Evolutionary conservation across 805 yeast species (phyloP).

Genomic region (Wickerhamiella australiensis): DNA sequence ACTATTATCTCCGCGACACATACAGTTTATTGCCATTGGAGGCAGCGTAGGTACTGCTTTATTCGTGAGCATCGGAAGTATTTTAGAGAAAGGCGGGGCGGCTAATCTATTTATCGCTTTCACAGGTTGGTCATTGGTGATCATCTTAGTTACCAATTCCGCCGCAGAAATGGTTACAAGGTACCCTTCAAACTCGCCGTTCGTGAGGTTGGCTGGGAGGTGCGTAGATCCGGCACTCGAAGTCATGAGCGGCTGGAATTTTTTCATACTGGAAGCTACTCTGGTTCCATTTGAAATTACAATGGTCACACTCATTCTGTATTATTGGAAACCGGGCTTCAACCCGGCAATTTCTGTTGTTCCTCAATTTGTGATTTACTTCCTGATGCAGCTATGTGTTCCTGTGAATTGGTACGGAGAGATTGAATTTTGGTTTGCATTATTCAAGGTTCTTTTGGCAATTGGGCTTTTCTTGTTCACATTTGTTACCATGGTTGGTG

Average conservation of each 20-base stretch:
- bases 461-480: conserved; percentile 63
- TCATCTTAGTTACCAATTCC: conserved; percentile 51
- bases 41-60: conserved; percentile 23
- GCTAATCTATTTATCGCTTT: conserved; percentile 54
- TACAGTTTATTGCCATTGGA: conserved; percentile 23
- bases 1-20: conserved; percentile 30
- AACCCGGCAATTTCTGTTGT: conserved; percentile 58
- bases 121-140: conserved; percentile 55
- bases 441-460: conserved; percentile 62
- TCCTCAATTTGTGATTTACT: conserved; percentile 51
- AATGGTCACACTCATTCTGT: conserved; percentile 64
- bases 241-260: conserved; percentile 68
- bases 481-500: conserved; percentile 75
- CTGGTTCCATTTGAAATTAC: conserved; percentile 75
- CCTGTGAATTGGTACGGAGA: conserved; percentile 74
- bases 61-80: conserved; percentile 27
- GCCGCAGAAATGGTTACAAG: conserved; percentile 73
- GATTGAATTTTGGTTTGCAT: conserved; percentile 64
- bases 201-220: conserved; percentile 59
- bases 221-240: conserved; percentile 67
- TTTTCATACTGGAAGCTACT: conserved; percentile 62
- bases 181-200: conserved; percentile 65
- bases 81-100: conserved; percentile 56
- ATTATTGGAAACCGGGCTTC: conserved; percentile 69
- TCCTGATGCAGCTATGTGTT: conserved; percentile 46